phyloP scores from a whole-genome alignment of 495 filamentous ascomycete genomes.

The Arthonia radiata region DNA sequence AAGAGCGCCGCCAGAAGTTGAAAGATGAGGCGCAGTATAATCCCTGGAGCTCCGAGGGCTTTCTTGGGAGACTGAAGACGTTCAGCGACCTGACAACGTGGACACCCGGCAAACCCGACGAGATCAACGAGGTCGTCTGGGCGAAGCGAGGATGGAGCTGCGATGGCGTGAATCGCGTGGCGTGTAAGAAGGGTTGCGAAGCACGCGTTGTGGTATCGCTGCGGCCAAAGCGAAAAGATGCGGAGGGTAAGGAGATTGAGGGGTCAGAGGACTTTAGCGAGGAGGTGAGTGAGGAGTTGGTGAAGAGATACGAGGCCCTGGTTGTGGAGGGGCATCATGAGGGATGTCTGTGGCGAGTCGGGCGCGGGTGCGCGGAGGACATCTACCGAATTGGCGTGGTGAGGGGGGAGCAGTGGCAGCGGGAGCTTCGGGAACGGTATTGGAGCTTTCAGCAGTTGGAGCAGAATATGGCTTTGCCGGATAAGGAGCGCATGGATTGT shows the following conservation, averaged over 20 bases:
- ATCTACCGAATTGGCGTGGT: constrained; percentile 17
- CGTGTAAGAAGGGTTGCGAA: constrained; percentile 56
- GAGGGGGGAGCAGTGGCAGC: constrained; percentile 7
- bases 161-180: constrained; percentile 53
- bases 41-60: constrained; percentile 61
- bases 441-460: constrained; percentile 1
- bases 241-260: constrained; percentile 27
- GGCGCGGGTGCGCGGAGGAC: constrained; percentile 28
- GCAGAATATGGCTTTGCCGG: constrained; percentile 1
- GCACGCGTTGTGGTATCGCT: constrained; percentile 60
- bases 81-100: constrained; percentile 79
- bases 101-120: constrained; percentile 55
- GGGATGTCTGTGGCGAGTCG: constrained; percentile 64
- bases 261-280: constrained; percentile 22
- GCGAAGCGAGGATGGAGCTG: constrained; percentile 86
- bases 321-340: constrained; percentile 58
- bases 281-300: constrained; percentile 33
- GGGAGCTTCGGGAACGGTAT: constrained; percentile 9
- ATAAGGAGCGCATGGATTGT: background rate
- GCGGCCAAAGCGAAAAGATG: constrained; percentile 6
- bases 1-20: no score
- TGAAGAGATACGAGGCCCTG: constrained; percentile 48
- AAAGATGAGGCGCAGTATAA: no score
- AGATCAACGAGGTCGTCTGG: constrained; percentile 81
- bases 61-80: constrained; percentile 59